Percentiles rank a stretch among this genome's conserved stretches.
Evolutionary conservation across 1,139 yeast species (phyloP).

Genomic region (Casaregolazyma lundiana): DNA sequence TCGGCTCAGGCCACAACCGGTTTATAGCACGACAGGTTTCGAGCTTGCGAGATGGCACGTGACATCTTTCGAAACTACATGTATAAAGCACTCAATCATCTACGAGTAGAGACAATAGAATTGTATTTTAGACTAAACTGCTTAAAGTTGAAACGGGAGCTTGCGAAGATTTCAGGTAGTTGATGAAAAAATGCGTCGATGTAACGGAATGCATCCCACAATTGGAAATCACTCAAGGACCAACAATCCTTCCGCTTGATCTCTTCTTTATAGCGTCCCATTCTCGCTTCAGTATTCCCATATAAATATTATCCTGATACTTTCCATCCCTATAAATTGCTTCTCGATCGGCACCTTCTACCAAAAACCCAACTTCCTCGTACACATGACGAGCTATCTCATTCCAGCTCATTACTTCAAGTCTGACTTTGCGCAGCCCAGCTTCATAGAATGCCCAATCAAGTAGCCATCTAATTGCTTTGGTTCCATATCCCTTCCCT

Average conservation of each 20-base stretch:
- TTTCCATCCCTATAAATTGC: neutral
- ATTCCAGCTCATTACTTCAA: neutral
- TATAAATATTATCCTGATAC: neutral
- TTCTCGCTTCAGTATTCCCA: slow-evolving; percentile 4
- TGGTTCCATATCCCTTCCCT: slow-evolving; percentile 3
- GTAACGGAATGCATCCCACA: no score
- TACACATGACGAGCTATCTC: neutral
- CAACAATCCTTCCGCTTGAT: no score
- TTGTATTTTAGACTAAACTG: no score
- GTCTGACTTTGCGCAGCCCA: neutral
- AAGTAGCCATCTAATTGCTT: slow-evolving; percentile 1
- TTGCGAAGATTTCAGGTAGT: no score
- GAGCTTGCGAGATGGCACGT: slow-evolving; percentile 19
- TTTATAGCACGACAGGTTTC: no score
- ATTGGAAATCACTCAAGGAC: no score
- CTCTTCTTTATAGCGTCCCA: slow-evolving; percentile 41
- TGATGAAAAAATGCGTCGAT: no score
- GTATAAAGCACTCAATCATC: no score
- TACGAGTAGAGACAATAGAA: no score
- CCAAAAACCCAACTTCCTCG: neutral
- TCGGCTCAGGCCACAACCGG: neutral
- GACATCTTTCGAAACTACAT: no score
- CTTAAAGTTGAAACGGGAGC: no score
- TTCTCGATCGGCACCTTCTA: neutral
- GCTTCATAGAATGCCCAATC: neutral